Conservation (phyloP, 1,284 basidiomycete species). For the Trichosporon asahii region DNA sequence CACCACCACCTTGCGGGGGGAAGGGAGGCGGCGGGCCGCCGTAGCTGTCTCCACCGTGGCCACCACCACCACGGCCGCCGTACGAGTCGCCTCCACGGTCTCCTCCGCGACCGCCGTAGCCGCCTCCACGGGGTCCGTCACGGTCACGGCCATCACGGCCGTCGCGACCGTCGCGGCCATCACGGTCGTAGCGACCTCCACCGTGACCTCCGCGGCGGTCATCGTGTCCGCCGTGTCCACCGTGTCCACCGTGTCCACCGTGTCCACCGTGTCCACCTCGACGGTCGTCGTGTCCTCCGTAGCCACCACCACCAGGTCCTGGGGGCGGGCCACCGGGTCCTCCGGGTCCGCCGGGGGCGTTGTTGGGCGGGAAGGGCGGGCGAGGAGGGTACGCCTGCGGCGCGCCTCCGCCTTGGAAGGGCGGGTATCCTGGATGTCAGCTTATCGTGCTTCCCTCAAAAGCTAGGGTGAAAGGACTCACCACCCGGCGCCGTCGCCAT, state of each 20-base stretch:
- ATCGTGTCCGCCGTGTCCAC: background rate
- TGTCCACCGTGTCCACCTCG: background rate
- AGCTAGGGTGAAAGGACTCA: conserved; percentile 2
- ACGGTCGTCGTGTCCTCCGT: background rate
- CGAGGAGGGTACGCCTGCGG: conserved; percentile 62
- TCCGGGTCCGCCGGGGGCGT: conserved; percentile 35
- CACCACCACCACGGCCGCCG: background rate
- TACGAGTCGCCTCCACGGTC: background rate
- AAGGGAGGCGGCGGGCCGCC: conserved; percentile 58
- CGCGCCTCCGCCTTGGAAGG: conserved; percentile 21
- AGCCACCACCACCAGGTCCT: background rate
- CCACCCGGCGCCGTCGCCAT: conserved; percentile 29
- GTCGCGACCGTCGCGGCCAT: background rate
- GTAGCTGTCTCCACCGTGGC: conserved; percentile 6
- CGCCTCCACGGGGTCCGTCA: background rate
- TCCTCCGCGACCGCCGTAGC: background rate
- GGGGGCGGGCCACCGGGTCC: background rate
- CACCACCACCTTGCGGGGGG: conserved; percentile 53
- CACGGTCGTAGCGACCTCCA: background rate
- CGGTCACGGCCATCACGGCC: background rate
- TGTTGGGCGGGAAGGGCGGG: conserved; percentile 62
- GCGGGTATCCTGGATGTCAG: conserved; percentile 14
- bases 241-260: background rate
- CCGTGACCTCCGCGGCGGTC: background rate
- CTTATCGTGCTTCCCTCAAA: background rate